Evolutionary conservation across 768 basidiomycete genomes (phyloP).

Genomic region (Leccinum barrowsii): DNA sequence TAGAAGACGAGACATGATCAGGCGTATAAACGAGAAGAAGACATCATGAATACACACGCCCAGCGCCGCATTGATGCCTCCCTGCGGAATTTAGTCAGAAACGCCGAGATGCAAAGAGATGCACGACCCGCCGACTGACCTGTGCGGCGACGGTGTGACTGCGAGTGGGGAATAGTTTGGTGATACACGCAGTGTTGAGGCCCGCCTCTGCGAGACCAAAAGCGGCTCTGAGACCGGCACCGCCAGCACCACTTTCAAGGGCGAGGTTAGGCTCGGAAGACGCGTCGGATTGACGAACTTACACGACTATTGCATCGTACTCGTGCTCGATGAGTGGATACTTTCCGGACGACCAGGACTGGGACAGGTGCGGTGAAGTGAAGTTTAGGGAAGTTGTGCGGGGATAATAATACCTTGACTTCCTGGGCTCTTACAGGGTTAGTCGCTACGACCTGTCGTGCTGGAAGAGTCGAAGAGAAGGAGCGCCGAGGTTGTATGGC

Average conservation of each 20-base stretch:
- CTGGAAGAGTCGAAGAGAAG: conserved; percentile 64
- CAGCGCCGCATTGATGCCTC: conserved; percentile 97
- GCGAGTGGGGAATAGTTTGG: conserved; percentile 97
- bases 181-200: conserved; percentile 98
- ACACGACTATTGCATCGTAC: conserved; percentile 99
- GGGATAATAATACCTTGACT: conserved; percentile 53
- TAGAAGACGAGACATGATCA: conserved; percentile 26
- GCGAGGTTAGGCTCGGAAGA: conserved; percentile 11
- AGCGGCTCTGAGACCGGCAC: conserved; percentile 95
- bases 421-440: conserved; percentile 79
- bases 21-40: conserved; percentile 6
- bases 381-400: conserved; percentile 4
- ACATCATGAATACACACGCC: conserved; percentile 53
- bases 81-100: conserved; percentile 42
- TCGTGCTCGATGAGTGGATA: conserved; percentile 99
- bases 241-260: conserved; percentile 83
- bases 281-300: conserved; percentile 35
- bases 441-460: conserved; percentile 60
- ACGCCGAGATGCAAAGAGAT: neutral
- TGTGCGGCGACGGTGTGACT: conserved; percentile 99
- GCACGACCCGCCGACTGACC: conserved; percentile 38
- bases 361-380: conserved; percentile 9
- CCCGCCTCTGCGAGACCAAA: conserved; percentile 98
- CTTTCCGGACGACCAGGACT: conserved; percentile 81
- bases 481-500: conserved; percentile 49